Evolutionary conservation across 2,329 filamentous ascomycete genomes (phyloP), one percentile per base, ranked within the genome.

Genomic region (Endoconidiophora polonica): DNA sequence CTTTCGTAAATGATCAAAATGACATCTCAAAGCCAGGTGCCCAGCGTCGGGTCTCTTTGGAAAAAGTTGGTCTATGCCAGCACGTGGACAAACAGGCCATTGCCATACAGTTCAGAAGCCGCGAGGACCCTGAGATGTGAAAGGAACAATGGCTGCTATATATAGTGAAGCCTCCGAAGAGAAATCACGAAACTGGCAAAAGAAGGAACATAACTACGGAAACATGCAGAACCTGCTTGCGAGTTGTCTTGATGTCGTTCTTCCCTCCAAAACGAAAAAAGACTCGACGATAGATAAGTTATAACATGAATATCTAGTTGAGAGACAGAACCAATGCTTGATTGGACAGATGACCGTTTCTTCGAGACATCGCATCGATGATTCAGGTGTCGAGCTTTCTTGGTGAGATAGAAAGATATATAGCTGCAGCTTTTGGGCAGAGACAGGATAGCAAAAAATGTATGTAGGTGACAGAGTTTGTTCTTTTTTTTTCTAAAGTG

Each of bases 21-120:
- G 71, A 70, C 63, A 61, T 70, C 70, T 74, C 66, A 61, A 71
- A 68, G 60, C 62, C 66, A 66, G 69, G 70, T 69, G 70, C 70
- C 70, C 70, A 74, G 71, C 70, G 73, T 71, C 64, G 70, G 71
- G 71, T 66, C 55, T 53, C 61, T 22, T 33, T 33, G 38, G 26
- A 59, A 38, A 53, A 55, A 56, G 60, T 68, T 59, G 29, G 61
- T 73, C 67, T 73, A 63, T 72, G 71, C 71, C 72, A 74, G 69
- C 63, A 69, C 68, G 69, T 72, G 73, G 70, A 74, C 69, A 69
- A 66, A 63, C 66, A 67, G 16, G 29, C 29, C 29, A 33, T 33
- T 60, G 66, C 62, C 68, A 68, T 41, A 45, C 50, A 52, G 33
- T 41, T 23, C 50, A 44, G 36, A 38, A 45, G 20, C 16, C 16